Evolutionary conservation across 2,329 filamentous ascomycete genomes (phyloP), one percentile per base, ranked within the genome.

Genomic region (Periconia sp.): DNA sequence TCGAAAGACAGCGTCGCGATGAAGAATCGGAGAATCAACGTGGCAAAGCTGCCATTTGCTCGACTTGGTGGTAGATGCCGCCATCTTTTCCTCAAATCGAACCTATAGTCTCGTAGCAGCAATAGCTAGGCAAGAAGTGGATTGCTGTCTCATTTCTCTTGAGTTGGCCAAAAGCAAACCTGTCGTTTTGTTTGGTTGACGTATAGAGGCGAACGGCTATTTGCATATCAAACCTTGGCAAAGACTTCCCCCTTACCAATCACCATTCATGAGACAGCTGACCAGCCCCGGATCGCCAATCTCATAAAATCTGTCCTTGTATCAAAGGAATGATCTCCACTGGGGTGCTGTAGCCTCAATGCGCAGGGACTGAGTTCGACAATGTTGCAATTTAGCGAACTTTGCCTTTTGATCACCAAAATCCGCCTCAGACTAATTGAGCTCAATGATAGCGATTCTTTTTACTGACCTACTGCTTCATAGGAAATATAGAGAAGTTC

Each of bases 171-270:
- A 24, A 48, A 47, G 42, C 36, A 36, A 38, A 46, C 48, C 43
- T 49, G 43, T 57, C 48, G 43, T 48, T 54, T 48, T 57, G 55
- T 61, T 66, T 63, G 63, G 54, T 41, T 49, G 53, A 48, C 50
- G 43, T 60, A 49, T 56, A 62, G 48, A 49, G 33, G 55, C 56
- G 50, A 57, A 59, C 62, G 63, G 62, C 36, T 58, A 42, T 28
- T 22, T 57, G 57, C 57, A 54, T 59, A 43, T 50, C 55, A 56
- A 52, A 38, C 45, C 61, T 56, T 59, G 52, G 54, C 53, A 48
- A 13, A 36, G 46, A 47, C 43, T 42, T 24, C 35, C 40, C 33
- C 13, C 36, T 31, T 31, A 12, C 5, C 21, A 17, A 22, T 23
- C 36, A 38, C 44, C 43, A 47, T 36, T 48, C 18, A 40, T 16